Conservation (phyloP, 1,284 basidiomycete species). For the Omphalotus olearius region DNA sequence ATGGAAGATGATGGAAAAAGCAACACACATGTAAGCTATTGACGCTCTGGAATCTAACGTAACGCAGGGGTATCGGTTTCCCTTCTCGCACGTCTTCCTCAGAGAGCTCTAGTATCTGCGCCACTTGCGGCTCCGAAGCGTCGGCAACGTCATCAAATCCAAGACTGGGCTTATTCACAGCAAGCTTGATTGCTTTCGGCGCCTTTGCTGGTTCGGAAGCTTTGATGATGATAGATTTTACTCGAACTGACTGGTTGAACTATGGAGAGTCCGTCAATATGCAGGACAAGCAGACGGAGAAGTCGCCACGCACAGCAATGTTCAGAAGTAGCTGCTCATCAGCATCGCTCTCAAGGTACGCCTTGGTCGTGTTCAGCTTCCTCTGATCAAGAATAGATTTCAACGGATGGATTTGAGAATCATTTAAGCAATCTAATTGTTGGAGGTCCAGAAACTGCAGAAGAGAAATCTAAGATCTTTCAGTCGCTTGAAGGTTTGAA, state of each 20-base stretch:
- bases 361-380: conserved; percentile 39
- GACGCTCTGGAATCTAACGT: conserved; percentile 78
- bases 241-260: conserved; percentile 79
- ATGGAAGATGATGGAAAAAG: not conserved
- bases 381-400: conserved; percentile 53
- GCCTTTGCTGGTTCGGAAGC: conserved; percentile 46
- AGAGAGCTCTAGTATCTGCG: conserved; percentile 52
- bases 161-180: conserved; percentile 62
- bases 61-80: conserved; percentile 58
- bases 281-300: not conserved
- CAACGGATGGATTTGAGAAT: conserved; percentile 55
- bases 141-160: conserved; percentile 67
- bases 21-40: conserved; percentile 63
- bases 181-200: conserved; percentile 64
- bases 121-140: conserved; percentile 41
- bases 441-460: conserved; percentile 56
- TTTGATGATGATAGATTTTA: conserved; percentile 67
- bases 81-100: conserved; percentile 53
- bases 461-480: conserved; percentile 43
- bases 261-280: conserved; percentile 21
- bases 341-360: conserved; percentile 71
- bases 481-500: not conserved
- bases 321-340: conserved; percentile 78
- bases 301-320: conserved; percentile 50
- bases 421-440: conserved; percentile 77